Evolutionary conservation across 345 rosid genomes (phyloP).

Genomic region (Barbarea vulgaris): DNA sequence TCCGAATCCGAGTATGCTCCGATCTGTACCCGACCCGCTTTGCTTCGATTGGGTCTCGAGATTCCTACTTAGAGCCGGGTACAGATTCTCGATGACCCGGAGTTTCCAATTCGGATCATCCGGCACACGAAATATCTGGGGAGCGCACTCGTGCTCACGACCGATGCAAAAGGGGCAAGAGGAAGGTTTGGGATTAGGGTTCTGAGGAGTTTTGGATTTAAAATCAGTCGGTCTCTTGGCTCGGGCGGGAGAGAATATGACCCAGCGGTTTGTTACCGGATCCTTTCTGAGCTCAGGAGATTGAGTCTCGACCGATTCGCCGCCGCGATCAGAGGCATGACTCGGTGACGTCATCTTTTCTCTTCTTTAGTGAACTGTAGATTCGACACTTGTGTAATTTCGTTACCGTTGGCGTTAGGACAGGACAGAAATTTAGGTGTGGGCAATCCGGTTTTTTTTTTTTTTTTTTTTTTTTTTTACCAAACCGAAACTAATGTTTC

Average conservation of each 20-base stretch:
- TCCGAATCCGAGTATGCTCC: constrained; percentile 59
- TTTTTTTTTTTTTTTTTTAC: too few relatives aligned
- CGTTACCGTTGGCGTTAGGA: background rate
- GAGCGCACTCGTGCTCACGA: constrained; percentile 80
- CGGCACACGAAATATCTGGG: constrained; percentile 81
- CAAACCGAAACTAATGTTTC: background rate
- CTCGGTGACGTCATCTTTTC: constrained; percentile 43
- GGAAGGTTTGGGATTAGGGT: constrained; percentile 35
- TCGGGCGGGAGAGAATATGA: constrained; percentile 72
- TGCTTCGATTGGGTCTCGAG: constrained; percentile 37
- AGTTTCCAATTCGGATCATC: constrained; percentile 62
- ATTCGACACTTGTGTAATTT: constrained; percentile 8
- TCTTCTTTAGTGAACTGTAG: background rate
- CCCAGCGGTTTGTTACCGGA: constrained; percentile 67
- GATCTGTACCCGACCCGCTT: constrained; percentile 13
- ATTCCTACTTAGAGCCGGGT: constrained; percentile 72
- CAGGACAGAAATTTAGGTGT: background rate
- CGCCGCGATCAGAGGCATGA: constrained; percentile 30
- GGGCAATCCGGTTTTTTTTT: background rate
- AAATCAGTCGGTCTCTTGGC: constrained; percentile 80
- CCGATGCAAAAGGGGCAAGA: constrained; percentile 84
- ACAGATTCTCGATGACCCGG: constrained; percentile 85
- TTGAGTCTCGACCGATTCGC: constrained; percentile 35
- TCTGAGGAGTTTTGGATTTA: constrained; percentile 65
- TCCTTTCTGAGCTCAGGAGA: constrained; percentile 71